Percentiles rank a stretch among this genome's conserved stretches.
phyloP scores from a whole-genome alignment of 331 rosid species.

The Malus hybrid region DNA sequence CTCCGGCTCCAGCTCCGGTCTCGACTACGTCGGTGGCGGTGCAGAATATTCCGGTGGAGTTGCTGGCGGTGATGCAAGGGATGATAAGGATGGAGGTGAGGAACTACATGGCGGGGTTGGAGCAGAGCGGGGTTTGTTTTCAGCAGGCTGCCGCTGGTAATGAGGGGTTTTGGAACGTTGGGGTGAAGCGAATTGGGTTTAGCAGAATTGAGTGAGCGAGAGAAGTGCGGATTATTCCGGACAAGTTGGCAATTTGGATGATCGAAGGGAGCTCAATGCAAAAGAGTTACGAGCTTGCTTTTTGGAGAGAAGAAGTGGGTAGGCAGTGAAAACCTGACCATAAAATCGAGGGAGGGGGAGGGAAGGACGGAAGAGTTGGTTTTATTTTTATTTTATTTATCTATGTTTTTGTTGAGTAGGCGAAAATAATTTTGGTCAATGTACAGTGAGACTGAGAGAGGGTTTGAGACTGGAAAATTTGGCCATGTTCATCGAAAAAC shows the following conservation, averaged over 20 bases:
- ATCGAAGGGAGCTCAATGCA: not conserved
- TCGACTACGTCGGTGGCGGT: not conserved
- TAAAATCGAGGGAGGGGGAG: not conserved
- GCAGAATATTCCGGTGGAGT: constrained; percentile 26
- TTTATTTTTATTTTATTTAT: not conserved
- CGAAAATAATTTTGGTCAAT: constrained; percentile 42
- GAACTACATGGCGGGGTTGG: constrained; percentile 71
- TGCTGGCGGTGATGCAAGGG: constrained; percentile 82
- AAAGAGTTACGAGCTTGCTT: not conserved
- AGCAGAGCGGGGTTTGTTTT: constrained; percentile 28
- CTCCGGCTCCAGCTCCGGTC: not conserved
- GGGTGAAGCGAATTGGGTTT: constrained; percentile 46
- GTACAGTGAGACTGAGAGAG: constrained; percentile 37
- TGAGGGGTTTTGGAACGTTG: constrained; percentile 46
- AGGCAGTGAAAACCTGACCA: not conserved
- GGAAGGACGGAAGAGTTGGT: not conserved
- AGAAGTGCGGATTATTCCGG: not conserved
- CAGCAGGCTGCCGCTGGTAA: constrained; percentile 30
- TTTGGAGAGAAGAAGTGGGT: not conserved
- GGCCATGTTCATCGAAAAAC: constrained; percentile 13
- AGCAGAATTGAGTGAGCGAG: constrained; percentile 41
- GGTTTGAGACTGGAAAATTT: not conserved
- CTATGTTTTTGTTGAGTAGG: constrained; percentile 15
- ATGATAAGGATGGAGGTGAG: constrained; percentile 85
- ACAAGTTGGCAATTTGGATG: not conserved